Evolutionary conservation across 176 grass and related monocot species (phyloP), one percentile per base, ranked within the genome.

Genomic region (Avena eriantha): DNA sequence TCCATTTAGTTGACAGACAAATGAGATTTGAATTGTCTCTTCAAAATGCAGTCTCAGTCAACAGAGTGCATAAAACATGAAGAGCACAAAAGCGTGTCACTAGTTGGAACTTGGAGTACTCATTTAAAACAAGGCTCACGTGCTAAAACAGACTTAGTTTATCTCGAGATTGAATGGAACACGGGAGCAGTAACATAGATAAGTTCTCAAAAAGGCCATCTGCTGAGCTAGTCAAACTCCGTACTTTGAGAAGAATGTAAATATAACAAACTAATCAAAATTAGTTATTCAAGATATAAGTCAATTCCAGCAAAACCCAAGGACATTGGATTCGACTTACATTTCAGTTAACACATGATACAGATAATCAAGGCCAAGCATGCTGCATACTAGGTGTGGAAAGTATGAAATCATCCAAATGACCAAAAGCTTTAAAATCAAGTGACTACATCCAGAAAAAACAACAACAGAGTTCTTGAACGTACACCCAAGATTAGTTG

Each of bases 311-410:
- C 68, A 19, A 87, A 79, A 90, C 63, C 34, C 54, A 83, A 66
- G 33, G 70, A 79, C 5, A 24, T 64, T 23, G 45, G 63, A 83
- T 73, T 83, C n/a, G 16, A 34, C 7, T 69, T 64, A 15, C 22
- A 47, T 46, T 86, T 77, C 10, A 60, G 57, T 79, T 47, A 55
- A 31, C 8, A 16, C 15, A 74, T 72, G 73, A 73, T 71, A 79
- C 36, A n/a, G 10, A 90, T 86, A 71, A 76, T 54, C 53, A 90
- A 78, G 51, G 48, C 5, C 53, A 70, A n/a, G 68, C n/a, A 76
- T 79, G 39, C 16, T 1, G 0, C 55, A 80, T 51, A 83, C 59
- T 72, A 87, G 58, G 57, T 68, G 49, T 23, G 67, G 33, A 69
- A 77, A 76, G 58, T 58, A 69, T 46, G 39, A 73, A 81, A 81